A percentile compares a stretch with the other conserved stretches of the same genome.
These are phyloP conservation scores for Phytophthora sp. DNA, from an alignment of 352 stramenopile genomes.

Conservation along the genomic window DNA sequence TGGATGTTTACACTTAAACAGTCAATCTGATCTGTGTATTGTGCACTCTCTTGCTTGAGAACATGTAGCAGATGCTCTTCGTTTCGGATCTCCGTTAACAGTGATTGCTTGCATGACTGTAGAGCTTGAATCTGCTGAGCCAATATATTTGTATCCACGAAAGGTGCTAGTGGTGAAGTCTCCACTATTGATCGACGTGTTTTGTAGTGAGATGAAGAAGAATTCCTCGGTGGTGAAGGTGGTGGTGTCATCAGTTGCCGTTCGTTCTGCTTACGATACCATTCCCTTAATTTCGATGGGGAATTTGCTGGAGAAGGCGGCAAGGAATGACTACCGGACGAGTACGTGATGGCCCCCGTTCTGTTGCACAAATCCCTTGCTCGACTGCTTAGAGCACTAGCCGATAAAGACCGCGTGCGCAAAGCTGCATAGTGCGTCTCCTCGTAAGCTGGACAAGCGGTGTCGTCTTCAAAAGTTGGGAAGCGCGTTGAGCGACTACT, in stretches of 20 bases:
- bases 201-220: slow-evolving; percentile 8
- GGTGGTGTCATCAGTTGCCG: slow-evolving; percentile 22
- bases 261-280: slow-evolving; percentile 44
- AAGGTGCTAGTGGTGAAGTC: slow-evolving; percentile 31
- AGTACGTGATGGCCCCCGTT: background rate
- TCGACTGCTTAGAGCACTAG: slow-evolving; percentile 25
- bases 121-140: slow-evolving; percentile 61
- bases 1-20: slow-evolving; percentile 58
- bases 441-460: slow-evolving; percentile 66
- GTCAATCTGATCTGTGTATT: slow-evolving; percentile 62
- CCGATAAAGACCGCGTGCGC: slow-evolving; percentile 21
- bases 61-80: slow-evolving; percentile 70
- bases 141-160: slow-evolving; percentile 52
- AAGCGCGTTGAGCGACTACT: slow-evolving; percentile 31
- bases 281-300: slow-evolving; percentile 30
- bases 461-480: slow-evolving; percentile 66
- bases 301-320: slow-evolving; percentile 33
- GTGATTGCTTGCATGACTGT: slow-evolving; percentile 71
- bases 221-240: slow-evolving; percentile 24
- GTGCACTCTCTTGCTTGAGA: slow-evolving; percentile 53
- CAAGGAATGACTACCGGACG: slow-evolving; percentile 25
- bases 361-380: background rate
- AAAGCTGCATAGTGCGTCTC: slow-evolving; percentile 32
- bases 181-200: slow-evolving; percentile 1
- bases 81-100: slow-evolving; percentile 63